Conservation (phyloP, 306 rosid species). For the Castanea crenata region DNA sequence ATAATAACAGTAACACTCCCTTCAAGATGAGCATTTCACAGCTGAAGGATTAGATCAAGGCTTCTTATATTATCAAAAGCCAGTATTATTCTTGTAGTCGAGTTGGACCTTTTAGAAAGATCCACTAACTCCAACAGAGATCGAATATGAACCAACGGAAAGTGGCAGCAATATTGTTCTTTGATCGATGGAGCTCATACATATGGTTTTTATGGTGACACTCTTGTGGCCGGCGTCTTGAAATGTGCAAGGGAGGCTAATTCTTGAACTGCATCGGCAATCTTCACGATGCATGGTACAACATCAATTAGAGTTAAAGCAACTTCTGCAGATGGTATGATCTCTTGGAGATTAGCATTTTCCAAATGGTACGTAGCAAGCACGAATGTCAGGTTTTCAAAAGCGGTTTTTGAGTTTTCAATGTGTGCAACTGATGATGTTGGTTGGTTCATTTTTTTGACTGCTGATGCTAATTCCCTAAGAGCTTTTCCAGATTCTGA, state of each 20-base stretch:
- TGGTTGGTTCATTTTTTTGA: conserved; percentile 32
- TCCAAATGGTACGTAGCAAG: neutral
- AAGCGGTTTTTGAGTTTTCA: conserved; percentile 25
- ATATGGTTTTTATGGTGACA: neutral
- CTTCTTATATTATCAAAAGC: too few species aligned
- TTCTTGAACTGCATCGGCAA: conserved; percentile 8
- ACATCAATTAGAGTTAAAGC: neutral
- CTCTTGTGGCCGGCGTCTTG: neutral
- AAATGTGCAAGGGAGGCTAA: conserved; percentile 11
- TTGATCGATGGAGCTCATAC: too few species aligned
- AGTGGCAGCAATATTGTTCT: too few species aligned
- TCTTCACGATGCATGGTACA: neutral
- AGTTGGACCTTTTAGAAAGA: too few species aligned
- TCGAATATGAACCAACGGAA: too few species aligned
- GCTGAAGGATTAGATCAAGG: too few species aligned
- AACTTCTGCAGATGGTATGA: conserved; percentile 1
- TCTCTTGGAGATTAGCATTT: neutral
- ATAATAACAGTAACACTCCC: too few species aligned
- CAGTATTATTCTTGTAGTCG: too few species aligned
- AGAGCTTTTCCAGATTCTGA: conserved; percentile 38
- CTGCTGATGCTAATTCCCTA: conserved; percentile 31
- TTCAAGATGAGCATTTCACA: too few species aligned
- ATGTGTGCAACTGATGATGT: conserved; percentile 20
- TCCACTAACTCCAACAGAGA: too few species aligned
- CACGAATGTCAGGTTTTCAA: conserved; percentile 22